Evolutionary conservation across 495 filamentous ascomycete species (phyloP).

Genomic region (Ramalina peruviana): DNA sequence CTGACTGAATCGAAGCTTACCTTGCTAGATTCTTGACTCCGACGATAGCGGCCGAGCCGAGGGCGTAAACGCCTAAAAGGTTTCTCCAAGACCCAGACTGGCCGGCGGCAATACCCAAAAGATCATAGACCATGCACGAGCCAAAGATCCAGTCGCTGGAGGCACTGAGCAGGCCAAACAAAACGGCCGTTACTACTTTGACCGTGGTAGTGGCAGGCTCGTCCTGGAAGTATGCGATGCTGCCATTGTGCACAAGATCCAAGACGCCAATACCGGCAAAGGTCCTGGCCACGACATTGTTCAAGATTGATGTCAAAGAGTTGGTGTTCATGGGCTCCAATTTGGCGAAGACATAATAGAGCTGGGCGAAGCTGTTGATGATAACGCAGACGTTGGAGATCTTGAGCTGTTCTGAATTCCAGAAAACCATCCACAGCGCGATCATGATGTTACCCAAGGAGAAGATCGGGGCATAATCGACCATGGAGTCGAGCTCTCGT

Average conservation of each 20-base stretch:
- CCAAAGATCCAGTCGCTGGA: constrained; percentile 39
- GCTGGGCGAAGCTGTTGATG: constrained; percentile 34
- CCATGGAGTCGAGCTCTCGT: constrained; percentile 20
- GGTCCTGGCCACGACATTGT: constrained; percentile 35
- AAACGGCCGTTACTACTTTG: constrained; percentile 31
- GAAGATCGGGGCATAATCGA: constrained; percentile 33
- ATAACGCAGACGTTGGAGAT: constrained; percentile 34
- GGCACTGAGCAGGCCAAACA: constrained; percentile 27
- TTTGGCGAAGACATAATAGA: constrained; percentile 31
- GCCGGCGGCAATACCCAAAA: constrained; percentile 32
- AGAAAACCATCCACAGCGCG: constrained; percentile 45
- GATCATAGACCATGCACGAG: constrained; percentile 37
- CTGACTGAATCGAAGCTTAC: constrained; percentile 21
- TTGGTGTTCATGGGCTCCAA: constrained; percentile 31
- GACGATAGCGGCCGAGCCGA: constrained; percentile 33
- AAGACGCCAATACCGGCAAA: constrained; percentile 41
- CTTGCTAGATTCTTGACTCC: constrained; percentile 31
- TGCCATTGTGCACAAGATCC: constrained; percentile 37
- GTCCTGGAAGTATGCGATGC: constrained; percentile 33
- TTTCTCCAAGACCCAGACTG: constrained; percentile 31
- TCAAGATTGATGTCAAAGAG: constrained; percentile 31
- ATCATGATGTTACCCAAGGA: constrained; percentile 37
- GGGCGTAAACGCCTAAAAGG: constrained; percentile 31
- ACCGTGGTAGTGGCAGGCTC: constrained; percentile 25
- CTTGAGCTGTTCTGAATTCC: constrained; percentile 30